Base-by-base conservation (phyloP, 1,139 yeast genomes). In the Lodderomyces pseudojiufengensis region DNA sequence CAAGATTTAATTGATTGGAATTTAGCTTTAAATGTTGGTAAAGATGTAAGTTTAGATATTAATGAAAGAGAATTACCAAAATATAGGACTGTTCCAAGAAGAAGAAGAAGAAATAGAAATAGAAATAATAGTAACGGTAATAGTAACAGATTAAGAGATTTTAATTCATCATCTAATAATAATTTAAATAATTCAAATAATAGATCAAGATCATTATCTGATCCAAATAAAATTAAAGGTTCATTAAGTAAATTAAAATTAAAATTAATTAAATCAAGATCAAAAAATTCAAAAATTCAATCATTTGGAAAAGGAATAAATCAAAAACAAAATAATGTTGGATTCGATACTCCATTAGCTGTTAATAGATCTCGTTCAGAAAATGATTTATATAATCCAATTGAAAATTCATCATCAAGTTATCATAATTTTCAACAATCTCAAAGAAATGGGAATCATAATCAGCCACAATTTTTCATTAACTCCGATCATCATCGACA, bases 21-120 rank as follows among this genome's bases (percentile, higher is more conserved):
- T 39, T 65, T 70, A 53, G 75, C 75, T 32, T 39, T 84, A 3
- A 67, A 70, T 33, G 64, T 76, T 6, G 92, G 86, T 1, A 75
- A 76, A 37, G 85, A 80, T 47, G 74, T 83, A 20, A 62, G 87
- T 3, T 58, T 82, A 29, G 92, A 84, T 54, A 47, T 84, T 21
- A 65, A 63, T 25, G 63, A 71, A 18, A 62, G 94, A 33, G 79
- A 76, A 33, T 53, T 77, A 54, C 92, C 94, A 3, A 65, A 66
- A 21, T 83, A 82, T 54, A 65, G 88, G 51, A 80, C 86, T 0
- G 87, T 84, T 8, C 94, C 94, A 3, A 63, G 90, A 47, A 65
- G 90, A 48, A 65, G 88, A 52, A 50, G 76, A 37, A 50, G 59
- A 41, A 43, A 23, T 6, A 29, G 24, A 11, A 16, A 20, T 20